These are phyloP conservation scores for Entomophthora muscae DNA, from an alignment of 371 early-diverging fungal species.

Conservation along the genomic window DNA sequence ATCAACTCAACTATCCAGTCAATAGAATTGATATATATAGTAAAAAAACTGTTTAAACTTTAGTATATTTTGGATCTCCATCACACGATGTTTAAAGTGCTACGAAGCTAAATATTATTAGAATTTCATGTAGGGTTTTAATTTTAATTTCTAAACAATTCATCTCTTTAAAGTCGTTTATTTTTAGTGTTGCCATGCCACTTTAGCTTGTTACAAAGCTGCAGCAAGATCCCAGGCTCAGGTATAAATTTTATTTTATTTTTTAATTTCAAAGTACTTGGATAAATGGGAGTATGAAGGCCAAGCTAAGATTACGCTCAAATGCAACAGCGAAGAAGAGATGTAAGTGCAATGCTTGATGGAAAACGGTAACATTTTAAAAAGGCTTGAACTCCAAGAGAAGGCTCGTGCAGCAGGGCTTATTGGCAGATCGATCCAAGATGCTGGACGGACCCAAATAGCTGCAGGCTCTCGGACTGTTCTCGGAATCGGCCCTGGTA, in stretches of 20 bases:
- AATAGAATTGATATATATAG: no score
- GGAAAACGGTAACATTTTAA: neutral
- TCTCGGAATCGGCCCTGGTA: conserved; percentile 88
- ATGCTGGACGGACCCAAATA: conserved; percentile 97
- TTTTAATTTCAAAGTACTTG: conserved; percentile 22
- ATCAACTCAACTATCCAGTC: no score
- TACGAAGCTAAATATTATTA: no score
- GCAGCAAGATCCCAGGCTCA: conserved; percentile 27
- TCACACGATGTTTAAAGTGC: no score
- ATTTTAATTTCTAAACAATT: no score
- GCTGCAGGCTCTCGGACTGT: conserved; percentile 91
- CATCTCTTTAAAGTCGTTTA: no score
- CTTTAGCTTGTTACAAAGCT: conserved; percentile 68
- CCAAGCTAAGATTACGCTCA: conserved; percentile 75
- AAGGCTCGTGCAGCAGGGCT: conserved; percentile 49
- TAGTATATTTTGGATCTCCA: no score
- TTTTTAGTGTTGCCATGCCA: conserved; percentile 79
- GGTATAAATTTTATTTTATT: conserved; percentile 15
- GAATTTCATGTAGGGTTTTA: no score
- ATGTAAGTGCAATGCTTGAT: conserved; percentile 31
- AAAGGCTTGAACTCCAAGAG: conserved; percentile 48
- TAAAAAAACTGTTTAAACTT: no score
- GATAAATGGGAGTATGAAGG: conserved; percentile 60
- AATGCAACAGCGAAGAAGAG: conserved; percentile 57
- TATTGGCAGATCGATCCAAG: conserved; percentile 64